A percentile compares a stretch with the other conserved stretches of the same genome.
Evolutionary conservation across 495 filamentous ascomycete species (phyloP).

Genomic region (Trichoderma reesei): DNA sequence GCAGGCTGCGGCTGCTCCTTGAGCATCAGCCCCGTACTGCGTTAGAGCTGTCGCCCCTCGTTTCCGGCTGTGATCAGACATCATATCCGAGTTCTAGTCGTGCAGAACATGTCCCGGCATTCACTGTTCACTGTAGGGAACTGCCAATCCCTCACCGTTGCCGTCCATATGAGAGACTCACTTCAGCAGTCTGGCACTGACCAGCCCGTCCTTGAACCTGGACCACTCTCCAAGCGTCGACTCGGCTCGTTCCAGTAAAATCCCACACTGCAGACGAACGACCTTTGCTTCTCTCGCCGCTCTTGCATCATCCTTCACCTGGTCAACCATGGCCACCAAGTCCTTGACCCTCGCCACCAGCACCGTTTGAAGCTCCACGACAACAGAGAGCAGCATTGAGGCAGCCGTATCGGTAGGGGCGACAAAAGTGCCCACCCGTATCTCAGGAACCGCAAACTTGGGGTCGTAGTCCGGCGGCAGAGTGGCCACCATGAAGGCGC

Average conservation of each 20-base stretch:
- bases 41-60: too few relatives aligned
- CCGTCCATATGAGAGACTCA: too few relatives aligned
- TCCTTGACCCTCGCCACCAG: conserved; percentile 19
- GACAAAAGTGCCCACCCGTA: conserved; percentile 25
- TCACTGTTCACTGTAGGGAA: too few relatives aligned
- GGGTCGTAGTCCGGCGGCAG: conserved; percentile 15
- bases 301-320: neutral
- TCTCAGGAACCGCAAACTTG: conserved; percentile 18
- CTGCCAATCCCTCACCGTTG: too few relatives aligned
- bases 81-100: too few relatives aligned
- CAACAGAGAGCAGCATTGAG: conserved; percentile 15
- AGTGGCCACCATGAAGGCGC: conserved; percentile 16
- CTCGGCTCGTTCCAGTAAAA: conserved; percentile 15
- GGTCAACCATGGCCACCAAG: conserved; percentile 8
- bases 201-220: neutral
- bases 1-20: too few relatives aligned
- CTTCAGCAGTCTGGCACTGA: neutral
- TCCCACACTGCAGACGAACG: conserved; percentile 20
- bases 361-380: conserved; percentile 16
- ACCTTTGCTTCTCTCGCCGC: conserved; percentile 11
- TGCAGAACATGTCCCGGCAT: too few relatives aligned
- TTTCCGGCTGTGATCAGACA: too few relatives aligned
- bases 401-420: conserved; percentile 19
- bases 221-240: neutral
- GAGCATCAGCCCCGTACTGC: too few relatives aligned